phyloP scores from a whole-genome alignment of 176 grass and related monocot genomes.

The Lolium perenne region DNA sequence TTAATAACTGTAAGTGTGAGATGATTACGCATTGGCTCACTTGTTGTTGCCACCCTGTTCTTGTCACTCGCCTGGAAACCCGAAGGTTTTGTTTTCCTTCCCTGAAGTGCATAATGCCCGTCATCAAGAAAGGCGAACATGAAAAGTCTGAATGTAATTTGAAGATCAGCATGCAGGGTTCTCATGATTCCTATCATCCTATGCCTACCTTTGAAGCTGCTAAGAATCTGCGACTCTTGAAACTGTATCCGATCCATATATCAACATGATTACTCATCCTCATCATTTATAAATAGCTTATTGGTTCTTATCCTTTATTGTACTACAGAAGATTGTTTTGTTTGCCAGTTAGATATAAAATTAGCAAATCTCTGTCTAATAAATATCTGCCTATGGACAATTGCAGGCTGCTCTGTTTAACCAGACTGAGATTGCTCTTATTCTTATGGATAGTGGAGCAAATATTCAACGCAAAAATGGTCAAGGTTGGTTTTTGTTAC shows the following conservation, averaged over 20 bases:
- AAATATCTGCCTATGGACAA: conserved; percentile 23
- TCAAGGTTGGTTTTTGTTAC: conserved; percentile 70
- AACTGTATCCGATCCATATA: not conserved
- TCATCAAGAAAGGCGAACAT: not conserved
- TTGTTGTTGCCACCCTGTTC: too few relatives aligned
- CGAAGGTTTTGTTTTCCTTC: not conserved
- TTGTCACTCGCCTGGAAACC: not conserved
- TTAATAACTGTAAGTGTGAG: not conserved
- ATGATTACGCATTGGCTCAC: not conserved
- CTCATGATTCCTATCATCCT: too few relatives aligned
- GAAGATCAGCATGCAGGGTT: not conserved
- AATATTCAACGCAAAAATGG: too few relatives aligned
- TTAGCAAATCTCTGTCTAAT: conserved; percentile 2
- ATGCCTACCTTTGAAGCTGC: too few relatives aligned
- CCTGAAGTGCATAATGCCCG: not conserved
- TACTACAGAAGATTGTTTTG: too few relatives aligned
- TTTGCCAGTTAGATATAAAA: not conserved
- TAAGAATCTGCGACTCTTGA: too few relatives aligned
- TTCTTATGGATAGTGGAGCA: conserved; percentile 93
- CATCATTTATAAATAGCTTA: conserved; percentile 16
- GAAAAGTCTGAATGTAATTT: not conserved
- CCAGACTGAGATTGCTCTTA: conserved; percentile 91
- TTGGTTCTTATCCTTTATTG: conserved; percentile 9
- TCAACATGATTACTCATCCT: not conserved
- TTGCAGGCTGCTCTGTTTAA: too few relatives aligned